phyloP scores from a whole-genome alignment of 208 protist genomes.

The Strigomonas culicis region DNA sequence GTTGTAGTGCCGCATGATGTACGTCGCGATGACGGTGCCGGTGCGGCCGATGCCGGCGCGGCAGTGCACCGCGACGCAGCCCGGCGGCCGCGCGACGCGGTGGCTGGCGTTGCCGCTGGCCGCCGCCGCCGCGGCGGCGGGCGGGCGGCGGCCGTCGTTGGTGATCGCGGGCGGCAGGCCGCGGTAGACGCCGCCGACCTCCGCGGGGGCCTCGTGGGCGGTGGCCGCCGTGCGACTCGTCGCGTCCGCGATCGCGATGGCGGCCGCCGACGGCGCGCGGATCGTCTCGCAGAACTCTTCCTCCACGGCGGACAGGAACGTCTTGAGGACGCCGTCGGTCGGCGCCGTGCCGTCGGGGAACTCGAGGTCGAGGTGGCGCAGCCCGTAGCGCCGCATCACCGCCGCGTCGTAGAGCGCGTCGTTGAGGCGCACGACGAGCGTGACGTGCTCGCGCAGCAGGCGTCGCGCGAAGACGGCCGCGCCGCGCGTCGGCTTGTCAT shows the following conservation, averaged over 20 bases:
- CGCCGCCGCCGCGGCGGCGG: not conserved
- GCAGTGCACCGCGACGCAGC: constrained; percentile 93
- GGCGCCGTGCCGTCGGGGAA: constrained; percentile 93
- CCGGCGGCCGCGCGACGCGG: constrained; percentile 8
- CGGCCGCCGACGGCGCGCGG: constrained; percentile 13
- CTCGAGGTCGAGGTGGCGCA: constrained; percentile 92
- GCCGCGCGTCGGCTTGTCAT: constrained; percentile 19
- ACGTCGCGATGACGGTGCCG: constrained; percentile 91
- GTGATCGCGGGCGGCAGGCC: constrained; percentile 36
- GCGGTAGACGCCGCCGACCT: constrained; percentile 27
- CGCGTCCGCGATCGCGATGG: not conserved
- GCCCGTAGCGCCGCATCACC: constrained; percentile 79
- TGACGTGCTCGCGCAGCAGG: constrained; percentile 77
- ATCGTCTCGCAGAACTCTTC: constrained; percentile 30
- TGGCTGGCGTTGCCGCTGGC: not conserved
- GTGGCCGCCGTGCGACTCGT: not conserved
- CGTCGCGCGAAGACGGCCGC: constrained; percentile 46
- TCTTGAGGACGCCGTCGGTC: constrained; percentile 68
- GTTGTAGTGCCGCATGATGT: constrained; percentile 92
- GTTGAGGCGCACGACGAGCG: constrained; percentile 93
- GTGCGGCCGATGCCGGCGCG: constrained; percentile 95
- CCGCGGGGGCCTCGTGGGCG: not conserved
- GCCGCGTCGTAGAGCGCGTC: constrained; percentile 87
- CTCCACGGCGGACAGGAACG: constrained; percentile 89
- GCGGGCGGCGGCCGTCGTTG: not conserved